Base-by-base conservation (phyloP, 306 rosid species). In the Vigna nakashimae region DNA sequence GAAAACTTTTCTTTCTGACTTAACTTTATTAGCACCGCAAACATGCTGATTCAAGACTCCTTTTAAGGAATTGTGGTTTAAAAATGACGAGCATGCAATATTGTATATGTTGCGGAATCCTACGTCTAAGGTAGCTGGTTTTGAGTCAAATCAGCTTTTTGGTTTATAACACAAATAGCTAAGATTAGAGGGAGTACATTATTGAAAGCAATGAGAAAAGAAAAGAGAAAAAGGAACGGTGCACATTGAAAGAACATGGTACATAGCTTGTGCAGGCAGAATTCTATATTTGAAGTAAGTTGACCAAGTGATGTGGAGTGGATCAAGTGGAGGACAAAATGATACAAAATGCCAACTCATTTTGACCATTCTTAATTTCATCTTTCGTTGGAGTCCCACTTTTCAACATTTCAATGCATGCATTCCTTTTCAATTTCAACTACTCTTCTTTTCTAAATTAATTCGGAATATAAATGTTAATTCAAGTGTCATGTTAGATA, bases 241-340 rank as follows among this genome's bases (percentile, higher is more conserved):
- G 73, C 63, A 65, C 55, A 72, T 72, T 77, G 26, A 70, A 45
- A 66, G 55, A 83, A 36, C 42, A 36, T 36, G 40, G 34, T 51
- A 69, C 7, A 46, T 74, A 16, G 55, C 77, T 28, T 71, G 65
- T 42, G 82, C 24, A 65, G 51, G 45, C 53, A 71, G 53, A 69
- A 77, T 81, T 63, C 46, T 71, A 26, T 65, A 51, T 52, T 58
- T 43, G 65, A 18, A 69, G 49, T 71, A 66, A 78, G 88, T 82
- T 36, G 42, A 82, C 88, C 84, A 13, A 32, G 77, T 73, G 82
- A 84, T 75, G 76, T 9, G 43, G 64, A 75, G 69, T 69, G 76
- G 64, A 57, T 9, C 13, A 58, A 84, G 84, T 79, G 86, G 86
- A 79, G 46, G 86, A 85, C 84, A 85, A 79, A 71, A 85, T 85